Evolutionary conservation across 495 filamentous ascomycete genomes (phyloP).

Genomic region (Tirmania nivea): DNA sequence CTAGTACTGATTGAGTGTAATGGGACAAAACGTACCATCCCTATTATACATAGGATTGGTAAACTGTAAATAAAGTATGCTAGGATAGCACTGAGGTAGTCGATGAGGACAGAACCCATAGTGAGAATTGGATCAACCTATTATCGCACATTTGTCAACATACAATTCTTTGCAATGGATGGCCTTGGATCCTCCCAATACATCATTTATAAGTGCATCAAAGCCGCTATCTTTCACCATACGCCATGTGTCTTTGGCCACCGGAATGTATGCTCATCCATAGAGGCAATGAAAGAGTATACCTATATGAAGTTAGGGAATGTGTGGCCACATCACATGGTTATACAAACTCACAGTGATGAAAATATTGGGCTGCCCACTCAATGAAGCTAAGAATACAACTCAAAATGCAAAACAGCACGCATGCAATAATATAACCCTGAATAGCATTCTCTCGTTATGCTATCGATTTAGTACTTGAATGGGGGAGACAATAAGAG

Average conservation of each 20-base stretch:
- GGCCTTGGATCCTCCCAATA: conserved; percentile 26
- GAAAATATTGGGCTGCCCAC: conserved; percentile 63
- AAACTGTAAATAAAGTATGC: conserved; percentile 67
- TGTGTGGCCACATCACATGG: conserved; percentile 25
- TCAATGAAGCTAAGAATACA: conserved; percentile 60
- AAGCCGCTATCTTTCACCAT: conserved; percentile 86
- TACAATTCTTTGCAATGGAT: too few species aligned
- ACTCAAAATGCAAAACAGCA: conserved; percentile 47
- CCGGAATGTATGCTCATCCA: conserved; percentile 62
- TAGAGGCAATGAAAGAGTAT: conserved; percentile 86
- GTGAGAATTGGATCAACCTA: conserved; percentile 65
- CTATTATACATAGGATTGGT: conserved; percentile 60
- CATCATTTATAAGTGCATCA: conserved; percentile 75
- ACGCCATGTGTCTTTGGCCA: conserved; percentile 70
- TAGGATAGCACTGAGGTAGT: conserved; percentile 57
- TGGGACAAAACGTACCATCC: conserved; percentile 6
- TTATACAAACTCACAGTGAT: conserved; percentile 16
- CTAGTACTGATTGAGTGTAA: too few species aligned
- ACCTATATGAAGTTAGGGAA: conserved; percentile 35
- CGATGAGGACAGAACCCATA: conserved; percentile 67
- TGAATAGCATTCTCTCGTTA: conserved; percentile 38
- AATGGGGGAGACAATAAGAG: conserved; percentile 68
- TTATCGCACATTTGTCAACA: neutral
- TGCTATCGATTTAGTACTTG: conserved; percentile 56
- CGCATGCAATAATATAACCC: conserved; percentile 45